These are phyloP conservation scores for Colletotrichum nymphaeae DNA, from an alignment of 2,329 filamentous ascomycete genomes.

Conservation along the genomic window DNA sequence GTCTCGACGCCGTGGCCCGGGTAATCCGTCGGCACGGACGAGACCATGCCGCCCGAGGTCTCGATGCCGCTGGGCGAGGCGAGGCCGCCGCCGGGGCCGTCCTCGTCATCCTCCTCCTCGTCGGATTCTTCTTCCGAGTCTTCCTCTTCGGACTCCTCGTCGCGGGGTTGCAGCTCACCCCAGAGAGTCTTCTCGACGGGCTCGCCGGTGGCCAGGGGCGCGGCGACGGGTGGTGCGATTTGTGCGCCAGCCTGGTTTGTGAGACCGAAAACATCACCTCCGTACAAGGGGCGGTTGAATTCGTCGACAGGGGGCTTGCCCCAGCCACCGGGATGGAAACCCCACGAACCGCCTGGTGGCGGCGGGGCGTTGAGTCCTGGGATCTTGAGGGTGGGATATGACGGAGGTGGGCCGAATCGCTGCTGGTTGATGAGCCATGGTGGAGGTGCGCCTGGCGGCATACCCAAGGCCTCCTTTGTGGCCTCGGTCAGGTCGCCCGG, in stretches of 20 bases:
- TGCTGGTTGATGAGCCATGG: constrained; percentile 99
- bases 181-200: constrained; percentile 88
- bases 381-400: constrained; percentile 95
- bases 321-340: constrained; percentile 94
- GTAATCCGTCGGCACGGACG: constrained; percentile 84
- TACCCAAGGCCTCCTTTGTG: constrained; percentile 91
- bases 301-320: constrained; percentile 97
- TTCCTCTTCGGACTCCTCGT: constrained; percentile 80
- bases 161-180: constrained; percentile 88
- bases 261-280: constrained; percentile 94
- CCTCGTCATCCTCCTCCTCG: constrained; percentile 72
- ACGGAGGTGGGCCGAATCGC: constrained; percentile 90
- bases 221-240: constrained; percentile 45
- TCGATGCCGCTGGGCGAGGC: constrained; percentile 83
- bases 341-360: constrained; percentile 90
- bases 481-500: constrained; percentile 91
- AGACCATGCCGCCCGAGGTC: constrained; percentile 84
- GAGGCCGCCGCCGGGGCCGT: constrained; percentile 74
- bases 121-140: constrained; percentile 80
- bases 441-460: constrained; percentile 90
- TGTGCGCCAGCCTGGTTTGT: constrained; percentile 54
- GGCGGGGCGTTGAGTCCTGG: constrained; percentile 94
- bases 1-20: constrained; percentile 75
- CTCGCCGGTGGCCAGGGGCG: constrained; percentile 68
- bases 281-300: constrained; percentile 89